phyloP scores from a whole-genome alignment of 495 filamentous ascomycete genomes.

The Lindgomyces ingoldianus region DNA sequence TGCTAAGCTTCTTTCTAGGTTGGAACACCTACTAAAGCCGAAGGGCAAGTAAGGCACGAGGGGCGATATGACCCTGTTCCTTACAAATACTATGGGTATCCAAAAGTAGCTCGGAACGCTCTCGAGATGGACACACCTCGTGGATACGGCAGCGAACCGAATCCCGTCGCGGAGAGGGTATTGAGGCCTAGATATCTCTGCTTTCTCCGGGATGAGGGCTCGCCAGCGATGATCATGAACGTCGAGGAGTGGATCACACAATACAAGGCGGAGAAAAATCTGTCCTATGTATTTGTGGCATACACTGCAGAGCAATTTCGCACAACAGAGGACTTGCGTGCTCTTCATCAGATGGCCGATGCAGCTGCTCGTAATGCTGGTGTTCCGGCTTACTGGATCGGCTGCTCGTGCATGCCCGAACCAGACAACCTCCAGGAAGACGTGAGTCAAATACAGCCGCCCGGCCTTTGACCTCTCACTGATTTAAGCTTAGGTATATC shows the following conservation, averaged over 20 bases:
- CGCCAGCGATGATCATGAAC: slow-evolving; percentile 10
- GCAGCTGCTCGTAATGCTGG: slow-evolving; percentile 41
- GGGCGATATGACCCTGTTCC: slow-evolving; percentile 32
- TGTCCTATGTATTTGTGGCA: slow-evolving; percentile 38
- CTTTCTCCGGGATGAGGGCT: slow-evolving; percentile 15
- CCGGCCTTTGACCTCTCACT: not conserved
- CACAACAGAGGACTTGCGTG: slow-evolving; percentile 10
- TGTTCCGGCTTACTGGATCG: slow-evolving; percentile 45
- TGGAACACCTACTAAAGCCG: slow-evolving; percentile 7
- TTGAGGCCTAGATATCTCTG: slow-evolving; percentile 32
- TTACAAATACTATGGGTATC: slow-evolving; percentile 34
- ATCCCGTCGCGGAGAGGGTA: slow-evolving; percentile 26
- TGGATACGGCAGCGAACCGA: slow-evolving; percentile 10
- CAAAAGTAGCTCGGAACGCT: slow-evolving; percentile 35
- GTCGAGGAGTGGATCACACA: slow-evolving; percentile 38
- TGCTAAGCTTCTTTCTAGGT: slow-evolving; percentile 12
- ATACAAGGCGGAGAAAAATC: slow-evolving; percentile 24
- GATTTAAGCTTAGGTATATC: slow-evolving; percentile 38
- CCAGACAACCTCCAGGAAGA: slow-evolving; percentile 23
- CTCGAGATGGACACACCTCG: slow-evolving; percentile 25
- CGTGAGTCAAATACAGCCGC: slow-evolving; percentile 15
- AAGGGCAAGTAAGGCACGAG: slow-evolving; percentile 18
- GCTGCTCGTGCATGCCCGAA: slow-evolving; percentile 28
- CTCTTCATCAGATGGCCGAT: slow-evolving; percentile 39
- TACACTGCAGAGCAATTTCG: slow-evolving; percentile 43